phyloP scores from a whole-genome alignment of 352 stramenopile species.

The Phytophthora uliginosa region DNA sequence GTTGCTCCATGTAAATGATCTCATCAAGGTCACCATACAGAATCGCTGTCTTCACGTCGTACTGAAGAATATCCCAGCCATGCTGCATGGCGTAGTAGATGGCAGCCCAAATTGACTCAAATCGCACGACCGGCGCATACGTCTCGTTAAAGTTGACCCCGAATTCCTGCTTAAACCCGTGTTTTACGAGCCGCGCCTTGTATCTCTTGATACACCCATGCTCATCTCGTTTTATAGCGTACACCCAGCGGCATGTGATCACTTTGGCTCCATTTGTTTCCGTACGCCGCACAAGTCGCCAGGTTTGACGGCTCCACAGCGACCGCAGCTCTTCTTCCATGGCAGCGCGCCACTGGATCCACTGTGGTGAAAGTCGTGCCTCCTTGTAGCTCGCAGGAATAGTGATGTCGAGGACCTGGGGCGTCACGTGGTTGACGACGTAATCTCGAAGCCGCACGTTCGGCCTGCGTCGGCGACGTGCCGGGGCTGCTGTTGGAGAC shows the following conservation, averaged over 20 bases:
- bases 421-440: too few relatives aligned
- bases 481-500: too few relatives aligned
- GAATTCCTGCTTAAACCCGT: conserved; percentile 28
- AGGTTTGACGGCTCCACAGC: neutral
- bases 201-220: conserved; percentile 12
- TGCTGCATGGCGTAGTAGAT: conserved; percentile 22
- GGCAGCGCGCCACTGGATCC: too few relatives aligned
- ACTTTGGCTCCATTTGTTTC: neutral
- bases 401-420: too few relatives aligned
- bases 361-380: too few relatives aligned
- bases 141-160: conserved; percentile 30
- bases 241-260: conserved; percentile 19
- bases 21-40: conserved; percentile 10
- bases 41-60: conserved; percentile 25
- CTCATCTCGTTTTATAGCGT: conserved; percentile 20
- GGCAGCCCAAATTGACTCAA: conserved; percentile 23
- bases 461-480: too few relatives aligned
- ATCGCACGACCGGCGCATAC: conserved; percentile 24
- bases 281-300: neutral
- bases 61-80: conserved; percentile 12
- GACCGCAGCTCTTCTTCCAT: neutral
- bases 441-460: too few relatives aligned
- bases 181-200: conserved; percentile 29
- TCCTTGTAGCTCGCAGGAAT: too few relatives aligned
- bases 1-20: conserved; percentile 11